Percentiles rank a stretch among this genome's conserved stretches.
Conservation (phyloP, 1,284 basidiomycete species). For the Sphaerobolus stellatus region DNA sequence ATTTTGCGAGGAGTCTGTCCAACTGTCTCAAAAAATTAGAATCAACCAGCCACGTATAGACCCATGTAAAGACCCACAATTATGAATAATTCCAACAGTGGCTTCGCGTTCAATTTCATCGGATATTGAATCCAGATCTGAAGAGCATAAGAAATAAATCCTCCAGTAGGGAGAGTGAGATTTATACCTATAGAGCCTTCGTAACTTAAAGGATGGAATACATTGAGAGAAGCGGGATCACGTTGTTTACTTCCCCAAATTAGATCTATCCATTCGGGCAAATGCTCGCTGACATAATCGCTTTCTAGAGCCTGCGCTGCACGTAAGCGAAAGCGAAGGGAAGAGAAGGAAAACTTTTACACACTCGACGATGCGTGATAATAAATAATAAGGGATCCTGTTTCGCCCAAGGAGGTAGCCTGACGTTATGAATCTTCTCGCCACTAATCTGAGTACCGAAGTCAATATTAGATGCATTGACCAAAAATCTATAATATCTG, state of each 20-base stretch:
- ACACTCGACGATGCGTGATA: slow-evolving; percentile 73
- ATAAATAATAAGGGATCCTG: slow-evolving; percentile 85
- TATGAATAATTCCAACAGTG: slow-evolving; percentile 93
- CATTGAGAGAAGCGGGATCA: slow-evolving; percentile 78
- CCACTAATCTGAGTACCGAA: slow-evolving; percentile 84
- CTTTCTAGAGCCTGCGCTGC: slow-evolving; percentile 79
- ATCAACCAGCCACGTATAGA: slow-evolving; percentile 19
- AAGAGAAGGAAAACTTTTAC: slow-evolving; percentile 8
- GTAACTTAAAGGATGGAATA: slow-evolving; percentile 93
- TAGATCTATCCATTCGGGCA: slow-evolving; percentile 92
- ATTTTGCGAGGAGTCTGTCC: slow-evolving; percentile 89
- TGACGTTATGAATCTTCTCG: slow-evolving; percentile 84
- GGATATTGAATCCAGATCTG: slow-evolving; percentile 82
- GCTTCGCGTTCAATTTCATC: slow-evolving; percentile 89
- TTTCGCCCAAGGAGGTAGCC: slow-evolving; percentile 89
- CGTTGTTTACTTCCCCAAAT: slow-evolving; percentile 87
- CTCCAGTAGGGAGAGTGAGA: neutral
- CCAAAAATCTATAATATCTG: slow-evolving; percentile 54
- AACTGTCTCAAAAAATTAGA: slow-evolving; percentile 45
- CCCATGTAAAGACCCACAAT: slow-evolving; percentile 56
- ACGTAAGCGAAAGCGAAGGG: neutral
- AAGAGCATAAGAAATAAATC: neutral
- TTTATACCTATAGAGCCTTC: slow-evolving; percentile 80
- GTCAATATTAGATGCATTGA: slow-evolving; percentile 72
- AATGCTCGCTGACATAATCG: slow-evolving; percentile 80